A percentile compares a stretch with the other conserved stretches of the same genome.
Conservation (phyloP, 1,139 yeast genomes). For the Pneumocystis sp. region DNA sequence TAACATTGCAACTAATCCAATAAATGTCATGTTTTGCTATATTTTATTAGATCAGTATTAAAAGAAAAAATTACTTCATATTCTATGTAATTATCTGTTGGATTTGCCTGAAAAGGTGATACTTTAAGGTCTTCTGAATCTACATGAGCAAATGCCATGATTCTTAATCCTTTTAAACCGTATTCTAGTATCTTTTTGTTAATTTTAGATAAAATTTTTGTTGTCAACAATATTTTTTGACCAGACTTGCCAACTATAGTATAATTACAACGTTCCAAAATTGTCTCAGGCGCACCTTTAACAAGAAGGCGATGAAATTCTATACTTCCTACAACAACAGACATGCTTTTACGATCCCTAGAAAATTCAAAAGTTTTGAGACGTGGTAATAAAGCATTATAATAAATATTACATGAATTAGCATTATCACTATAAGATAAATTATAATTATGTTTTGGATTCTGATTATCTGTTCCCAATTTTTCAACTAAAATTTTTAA, state of each 20-base stretch:
- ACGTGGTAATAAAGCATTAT: slow-evolving; percentile 30
- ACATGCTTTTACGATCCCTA: slow-evolving; percentile 1
- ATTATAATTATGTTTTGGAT: slow-evolving; percentile 10
- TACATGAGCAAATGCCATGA: slow-evolving; percentile 25
- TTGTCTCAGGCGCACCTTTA: slow-evolving; percentile 40
- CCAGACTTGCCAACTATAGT: slow-evolving; percentile 8
- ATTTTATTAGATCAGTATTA: background rate
- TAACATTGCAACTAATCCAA: slow-evolving; percentile 36
- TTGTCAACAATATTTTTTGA: slow-evolving; percentile 18
- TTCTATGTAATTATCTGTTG: slow-evolving; percentile 13
- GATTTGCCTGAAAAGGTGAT: slow-evolving; percentile 2
- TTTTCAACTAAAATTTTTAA: slow-evolving; percentile 28
- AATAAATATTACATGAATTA: slow-evolving; percentile 35
- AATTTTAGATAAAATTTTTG: slow-evolving; percentile 13
- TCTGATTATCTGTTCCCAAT: slow-evolving; percentile 9
- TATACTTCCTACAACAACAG: slow-evolving; percentile 21
- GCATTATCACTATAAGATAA: slow-evolving; percentile 24
- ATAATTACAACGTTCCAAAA: slow-evolving; percentile 25
- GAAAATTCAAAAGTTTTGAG: slow-evolving; percentile 35
- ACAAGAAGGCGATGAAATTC: slow-evolving; percentile 22
- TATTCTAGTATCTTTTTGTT: slow-evolving; percentile 18
- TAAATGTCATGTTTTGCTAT: slow-evolving; percentile 20
- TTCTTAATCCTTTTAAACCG: slow-evolving; percentile 35
- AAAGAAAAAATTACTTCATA: background rate
- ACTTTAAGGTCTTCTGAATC: slow-evolving; percentile 17